Percentiles rank a stretch among this genome's conserved stretches.
These are phyloP conservation scores for Fragilaria radians DNA, from an alignment of 108 stramenopile species.

Conservation along the genomic window DNA sequence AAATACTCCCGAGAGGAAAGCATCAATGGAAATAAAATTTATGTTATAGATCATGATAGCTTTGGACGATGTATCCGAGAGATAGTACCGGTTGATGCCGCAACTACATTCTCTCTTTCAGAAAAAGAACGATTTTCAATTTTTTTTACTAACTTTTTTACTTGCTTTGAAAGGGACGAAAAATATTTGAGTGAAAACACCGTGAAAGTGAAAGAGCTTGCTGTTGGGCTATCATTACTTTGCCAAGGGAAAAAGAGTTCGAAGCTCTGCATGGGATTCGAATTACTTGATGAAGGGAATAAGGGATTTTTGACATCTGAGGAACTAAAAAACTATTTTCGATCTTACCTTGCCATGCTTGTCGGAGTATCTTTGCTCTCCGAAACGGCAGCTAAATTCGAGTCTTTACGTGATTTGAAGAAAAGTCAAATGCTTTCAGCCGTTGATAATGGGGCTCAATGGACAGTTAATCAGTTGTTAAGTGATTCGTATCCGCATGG, in stretches of 20 bases:
- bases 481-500: too few relatives aligned
- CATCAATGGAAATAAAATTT: constrained; percentile 16
- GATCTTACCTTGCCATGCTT: constrained; percentile 77
- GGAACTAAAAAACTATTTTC: constrained; percentile 60
- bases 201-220: constrained; percentile 67
- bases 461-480: constrained; percentile 72
- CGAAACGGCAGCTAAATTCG: constrained; percentile 18
- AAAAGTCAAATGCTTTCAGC: constrained; percentile 49
- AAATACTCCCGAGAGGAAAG: too few relatives aligned
- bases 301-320: constrained; percentile 46
- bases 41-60: constrained; percentile 33
- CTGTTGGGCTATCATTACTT: constrained; percentile 77
- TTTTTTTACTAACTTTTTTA: constrained; percentile 63
- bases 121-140: constrained; percentile 59
- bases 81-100: constrained; percentile 34
- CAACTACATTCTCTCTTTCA: constrained; percentile 22
- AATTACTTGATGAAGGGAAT: constrained; percentile 49
- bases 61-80: constrained; percentile 39
- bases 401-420: constrained; percentile 16
- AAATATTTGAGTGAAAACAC: constrained; percentile 23
- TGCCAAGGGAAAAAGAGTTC: constrained; percentile 85
- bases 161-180: constrained; percentile 52
- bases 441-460: constrained; percentile 74
- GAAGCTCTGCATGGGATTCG: constrained; percentile 67
- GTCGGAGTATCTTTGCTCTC: constrained; percentile 63